Base-by-base conservation (phyloP, 2,329 filamentous ascomycete genomes). In the Verticillium isaacii region DNA sequence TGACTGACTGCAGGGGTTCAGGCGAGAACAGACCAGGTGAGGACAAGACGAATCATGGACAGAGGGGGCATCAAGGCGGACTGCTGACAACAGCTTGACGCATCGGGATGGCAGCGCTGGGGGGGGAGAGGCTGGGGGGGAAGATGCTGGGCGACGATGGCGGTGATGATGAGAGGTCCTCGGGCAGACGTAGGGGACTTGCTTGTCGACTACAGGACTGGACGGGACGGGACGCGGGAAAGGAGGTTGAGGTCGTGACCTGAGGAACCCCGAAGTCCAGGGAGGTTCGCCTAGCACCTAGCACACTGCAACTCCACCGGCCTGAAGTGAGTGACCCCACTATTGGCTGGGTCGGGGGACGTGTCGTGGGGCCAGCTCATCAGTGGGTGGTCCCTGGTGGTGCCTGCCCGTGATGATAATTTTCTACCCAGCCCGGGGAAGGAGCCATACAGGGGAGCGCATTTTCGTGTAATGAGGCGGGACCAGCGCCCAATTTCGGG, bases 21-120 rank as follows among this genome's bases (percentile, higher is more conserved):
- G 45, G 45, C 45, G 45, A 52, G 45, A 52, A 52, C 45, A 19
- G 45, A 19, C 45, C 45, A 52, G 45, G 45, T 52, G 45, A 2
- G 45, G 15, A 23, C 14, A 52, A 23, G 34, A 41, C 50, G 58
- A 61, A 56, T 65, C 62, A 67, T 63, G 59, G 62, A 66, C 64
- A 58, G 62, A 66, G 61, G 32, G 29, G 66, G 66, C 66, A 66
- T 66, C 59, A 66, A 58, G 59, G 58, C 57, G 52, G 54, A 32
- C 50, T 45, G 60, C 59, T 58, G 34, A 61, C 56, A 34, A 37
- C 32, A 56, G 64, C 56, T 63, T 58, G 60, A 64, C 60, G 62
- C 66, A 67, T 67, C 61, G 65, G 61, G 59, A 54, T 37, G 62
- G 56, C 57, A 25, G 52, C 36, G 23, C n/a, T 34, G 17, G 14